Conservation (phyloP, 331 rosid species). For the Malus hybrid region DNA sequence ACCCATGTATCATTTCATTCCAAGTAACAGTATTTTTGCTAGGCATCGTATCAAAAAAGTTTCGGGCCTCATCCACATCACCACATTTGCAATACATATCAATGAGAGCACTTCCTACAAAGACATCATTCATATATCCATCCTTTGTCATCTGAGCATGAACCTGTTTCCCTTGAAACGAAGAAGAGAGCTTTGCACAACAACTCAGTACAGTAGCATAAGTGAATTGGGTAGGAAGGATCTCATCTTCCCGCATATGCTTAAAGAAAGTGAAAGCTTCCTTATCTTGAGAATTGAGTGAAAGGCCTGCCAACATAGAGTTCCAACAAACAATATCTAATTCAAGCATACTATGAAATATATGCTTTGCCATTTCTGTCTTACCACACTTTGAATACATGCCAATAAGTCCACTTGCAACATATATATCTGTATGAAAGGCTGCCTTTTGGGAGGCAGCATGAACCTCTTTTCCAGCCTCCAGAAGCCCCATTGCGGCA, state of each 20-base stretch:
- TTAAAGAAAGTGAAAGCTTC: conserved; percentile 54
- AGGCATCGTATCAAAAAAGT: conserved; percentile 41
- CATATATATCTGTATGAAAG: conserved; percentile 37
- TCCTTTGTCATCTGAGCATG: conserved; percentile 59
- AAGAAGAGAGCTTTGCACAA: conserved; percentile 67
- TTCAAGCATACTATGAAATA: conserved; percentile 41
- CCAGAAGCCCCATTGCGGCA: conserved; percentile 51
- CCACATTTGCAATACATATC: conserved; percentile 84
- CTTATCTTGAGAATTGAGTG: conserved; percentile 49
- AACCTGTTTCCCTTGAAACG: conserved; percentile 59
- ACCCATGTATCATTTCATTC: conserved; percentile 85
- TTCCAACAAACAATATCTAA: conserved; percentile 76
- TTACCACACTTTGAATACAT: conserved; percentile 67
- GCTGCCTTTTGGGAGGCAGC: conserved; percentile 44
- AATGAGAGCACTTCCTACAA: conserved; percentile 68
- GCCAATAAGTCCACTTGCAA: conserved; percentile 65
- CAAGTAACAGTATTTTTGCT: conserved; percentile 54
- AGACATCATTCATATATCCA: conserved; percentile 45
- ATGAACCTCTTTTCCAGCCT: conserved; percentile 59
- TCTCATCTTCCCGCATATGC: conserved; percentile 41
- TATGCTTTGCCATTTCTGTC: conserved; percentile 40
- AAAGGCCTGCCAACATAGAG: conserved; percentile 68
- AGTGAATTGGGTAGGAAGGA: conserved; percentile 55
- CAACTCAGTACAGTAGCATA: conserved; percentile 51
- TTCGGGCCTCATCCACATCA: conserved; percentile 38